Evolutionary conservation across 208 protist genomes (phyloP), one percentile per base, ranked within the genome.

Genomic region (Crithidia mellificae): DNA sequence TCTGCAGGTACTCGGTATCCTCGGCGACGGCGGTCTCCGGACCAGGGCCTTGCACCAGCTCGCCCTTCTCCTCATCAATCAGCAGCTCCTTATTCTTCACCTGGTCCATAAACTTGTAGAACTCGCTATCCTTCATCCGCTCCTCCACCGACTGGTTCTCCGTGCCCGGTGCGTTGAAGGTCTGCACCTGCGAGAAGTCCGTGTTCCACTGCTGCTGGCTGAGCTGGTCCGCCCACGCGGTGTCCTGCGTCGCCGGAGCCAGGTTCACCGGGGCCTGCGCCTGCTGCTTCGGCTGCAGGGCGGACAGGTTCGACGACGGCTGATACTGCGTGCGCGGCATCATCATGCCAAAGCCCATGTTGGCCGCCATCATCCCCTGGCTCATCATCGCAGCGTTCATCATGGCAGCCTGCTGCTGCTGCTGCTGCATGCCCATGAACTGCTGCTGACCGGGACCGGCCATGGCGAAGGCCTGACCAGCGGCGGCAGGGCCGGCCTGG

Each of bases 51-150:
- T 77, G 52, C 22, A 92, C 86, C 25, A 94, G 49, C 68, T 89
- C 73, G 11, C 84, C 84, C 55, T 83, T 86, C 72, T 91, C 84
- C 66, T 92, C 84, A 65, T 94, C 89, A 58, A 94, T 90, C 22
- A 94, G 68, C 17, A 94, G 34, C 58, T 92, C 81, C 46, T 77
- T 79, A 52, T 81, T 90, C 41, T 78, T 77, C 29, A 94, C 73
- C 49, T 83, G 72, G 53, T 91, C 86, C 89, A 94, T 94, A 50
- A 94, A 94, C 47, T 77, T 68, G 72, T 85, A 91, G 73, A 94
- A 94, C 57, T 83, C 69, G 36, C 79, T 87, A 6, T 84, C 76
- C 72, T 82, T 75, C 5, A 86, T 81, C 27, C 85, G 77, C 54
- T 91, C 82, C 70, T 84, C 86, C 68, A 88, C 68, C 19, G 84